Conservation (phyloP, 768 basidiomycete genomes). For the Tylopilus sp. region DNA sequence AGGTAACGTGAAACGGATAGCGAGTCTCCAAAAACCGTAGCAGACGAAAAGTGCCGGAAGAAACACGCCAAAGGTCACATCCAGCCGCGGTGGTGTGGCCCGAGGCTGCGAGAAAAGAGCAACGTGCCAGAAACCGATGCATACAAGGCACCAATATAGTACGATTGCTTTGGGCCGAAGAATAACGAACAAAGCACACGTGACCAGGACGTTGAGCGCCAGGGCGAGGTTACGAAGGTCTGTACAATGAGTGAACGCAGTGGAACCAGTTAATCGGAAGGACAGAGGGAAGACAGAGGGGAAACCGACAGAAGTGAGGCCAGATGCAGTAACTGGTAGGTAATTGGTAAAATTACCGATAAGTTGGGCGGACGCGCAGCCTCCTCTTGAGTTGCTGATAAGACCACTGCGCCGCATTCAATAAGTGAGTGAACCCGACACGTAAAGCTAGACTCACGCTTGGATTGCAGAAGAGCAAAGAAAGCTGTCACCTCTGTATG, state of each 20-base stretch:
- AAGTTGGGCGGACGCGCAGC: conserved; percentile 70
- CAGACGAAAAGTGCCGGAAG: conserved; percentile 74
- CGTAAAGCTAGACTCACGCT: conserved; percentile 49
- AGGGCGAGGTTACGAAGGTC: conserved; percentile 71
- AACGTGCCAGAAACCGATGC: conserved; percentile 85
- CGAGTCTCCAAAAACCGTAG: conserved; percentile 76
- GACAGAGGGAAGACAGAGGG: conserved; percentile 72
- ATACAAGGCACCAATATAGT: conserved; percentile 73
- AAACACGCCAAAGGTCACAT: conserved; percentile 73
- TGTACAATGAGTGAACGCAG: conserved; percentile 56
- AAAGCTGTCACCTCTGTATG: conserved; percentile 83
- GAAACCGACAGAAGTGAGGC: conserved; percentile 70
- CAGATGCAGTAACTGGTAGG: conserved; percentile 53
- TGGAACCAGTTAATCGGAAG: conserved; percentile 50
- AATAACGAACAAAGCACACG: conserved; percentile 64
- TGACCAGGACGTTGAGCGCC: conserved; percentile 68
- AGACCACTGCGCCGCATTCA: conserved; percentile 48
- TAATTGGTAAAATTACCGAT: conserved; percentile 74
- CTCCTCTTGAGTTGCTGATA: conserved; percentile 60
- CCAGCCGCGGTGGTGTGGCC: conserved; percentile 62
- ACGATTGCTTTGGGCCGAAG: conserved; percentile 69
- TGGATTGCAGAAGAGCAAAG: conserved; percentile 83
- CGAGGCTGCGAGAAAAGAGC: conserved; percentile 74
- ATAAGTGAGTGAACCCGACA: conserved; percentile 7
- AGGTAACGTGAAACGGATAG: conserved; percentile 72